Evolutionary conservation across 1,284 basidiomycete species (phyloP).

Genomic region (Fomitopsis betulina): DNA sequence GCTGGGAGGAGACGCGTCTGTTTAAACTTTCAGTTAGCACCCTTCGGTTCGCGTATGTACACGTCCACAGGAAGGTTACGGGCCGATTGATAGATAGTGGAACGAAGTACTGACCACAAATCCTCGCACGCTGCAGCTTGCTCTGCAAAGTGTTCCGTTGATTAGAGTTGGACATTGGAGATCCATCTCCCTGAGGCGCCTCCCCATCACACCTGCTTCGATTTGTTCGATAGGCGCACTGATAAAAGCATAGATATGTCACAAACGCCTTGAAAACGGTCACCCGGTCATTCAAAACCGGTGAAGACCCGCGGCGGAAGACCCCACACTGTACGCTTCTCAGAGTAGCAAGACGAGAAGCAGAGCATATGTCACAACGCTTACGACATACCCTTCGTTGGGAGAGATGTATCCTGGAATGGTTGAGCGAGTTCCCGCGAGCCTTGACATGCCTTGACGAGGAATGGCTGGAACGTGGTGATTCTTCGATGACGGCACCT

Average conservation of each 20-base stretch:
- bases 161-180: neutral
- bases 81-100: too few relatives aligned
- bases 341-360: neutral
- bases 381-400: neutral
- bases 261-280: neutral
- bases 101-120: neutral
- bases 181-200: neutral
- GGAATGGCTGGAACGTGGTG: slow-evolving; percentile 1
- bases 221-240: too few relatives aligned
- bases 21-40: too few relatives aligned
- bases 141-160: neutral
- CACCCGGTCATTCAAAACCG: neutral
- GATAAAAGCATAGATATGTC: too few relatives aligned
- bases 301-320: neutral
- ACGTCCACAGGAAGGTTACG: too few relatives aligned
- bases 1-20: too few relatives aligned
- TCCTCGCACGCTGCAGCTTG: neutral
- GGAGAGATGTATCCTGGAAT: neutral
- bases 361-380: neutral
- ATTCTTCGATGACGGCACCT: neutral
- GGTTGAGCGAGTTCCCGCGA: neutral
- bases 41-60: too few relatives aligned
- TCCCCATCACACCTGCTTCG: neutral
- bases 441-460: neutral
- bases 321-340: neutral